Conservation (phyloP, 2,329 filamentous ascomycete genomes). For the Claviceps cyperi region DNA sequence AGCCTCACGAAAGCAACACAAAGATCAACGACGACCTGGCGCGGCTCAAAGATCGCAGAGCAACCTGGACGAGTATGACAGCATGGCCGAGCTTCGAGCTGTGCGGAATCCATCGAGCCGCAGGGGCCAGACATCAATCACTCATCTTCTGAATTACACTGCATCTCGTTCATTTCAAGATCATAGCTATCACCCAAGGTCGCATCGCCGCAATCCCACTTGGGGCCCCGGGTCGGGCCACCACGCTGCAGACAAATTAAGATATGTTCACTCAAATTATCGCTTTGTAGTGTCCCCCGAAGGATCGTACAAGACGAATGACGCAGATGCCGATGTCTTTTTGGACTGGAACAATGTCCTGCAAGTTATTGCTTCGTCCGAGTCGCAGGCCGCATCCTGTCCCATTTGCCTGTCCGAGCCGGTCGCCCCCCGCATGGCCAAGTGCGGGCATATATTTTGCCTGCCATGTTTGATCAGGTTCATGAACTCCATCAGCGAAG, state of each 20-base stretch:
- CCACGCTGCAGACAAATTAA: constrained; percentile 80
- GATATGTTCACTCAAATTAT: constrained; percentile 89
- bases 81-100: constrained; percentile 62
- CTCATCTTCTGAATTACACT: constrained; percentile 86
- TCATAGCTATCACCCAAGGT: constrained; percentile 36
- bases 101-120: constrained; percentile 48
- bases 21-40: constrained; percentile 59
- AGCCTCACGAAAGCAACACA: constrained; percentile 66
- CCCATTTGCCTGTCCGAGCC: constrained; percentile 91
- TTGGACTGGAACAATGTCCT: constrained; percentile 83
- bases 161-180: constrained; percentile 57
- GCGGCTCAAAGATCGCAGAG: constrained; percentile 20
- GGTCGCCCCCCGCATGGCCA: constrained; percentile 90
- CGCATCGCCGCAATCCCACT: constrained; percentile 55
- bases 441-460: constrained; percentile 94
- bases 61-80: constrained; percentile 62
- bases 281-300: constrained; percentile 84
- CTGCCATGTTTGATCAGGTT: constrained; percentile 85
- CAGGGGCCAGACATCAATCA: constrained; percentile 92
- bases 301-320: constrained; percentile 65
- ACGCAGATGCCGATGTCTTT: constrained; percentile 73
- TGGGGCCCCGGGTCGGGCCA: constrained; percentile 83
- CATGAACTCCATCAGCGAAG: constrained; percentile 71
- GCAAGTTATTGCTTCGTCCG: constrained; percentile 78
- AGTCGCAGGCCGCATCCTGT: constrained; percentile 78